Conservation (phyloP, 306 rosid genomes). For the Ormosia semicastrata region DNA sequence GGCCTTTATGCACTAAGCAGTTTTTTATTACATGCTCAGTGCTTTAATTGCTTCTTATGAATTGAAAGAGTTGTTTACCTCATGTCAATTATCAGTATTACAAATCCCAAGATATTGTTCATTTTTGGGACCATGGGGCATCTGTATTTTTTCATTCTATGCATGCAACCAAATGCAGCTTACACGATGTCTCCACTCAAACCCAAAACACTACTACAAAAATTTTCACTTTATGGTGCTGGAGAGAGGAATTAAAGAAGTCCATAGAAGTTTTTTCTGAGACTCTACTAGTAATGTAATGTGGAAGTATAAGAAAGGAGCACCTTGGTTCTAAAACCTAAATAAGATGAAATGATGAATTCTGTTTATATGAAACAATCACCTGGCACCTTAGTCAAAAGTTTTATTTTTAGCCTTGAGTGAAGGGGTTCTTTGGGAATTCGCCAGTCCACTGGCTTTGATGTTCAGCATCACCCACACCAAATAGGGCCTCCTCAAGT, state of each 20-base stretch:
- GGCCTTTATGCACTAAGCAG: background rate
- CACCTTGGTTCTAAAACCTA: background rate
- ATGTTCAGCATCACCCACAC: conserved; percentile 3
- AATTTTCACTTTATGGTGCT: background rate
- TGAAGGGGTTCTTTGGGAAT: background rate
- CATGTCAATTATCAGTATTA: background rate
- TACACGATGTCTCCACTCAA: background rate
- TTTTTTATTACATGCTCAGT: background rate
- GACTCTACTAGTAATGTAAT: background rate
- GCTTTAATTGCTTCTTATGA: conserved; percentile 10
- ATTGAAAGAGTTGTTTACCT: conserved; percentile 8
- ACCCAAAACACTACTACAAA: background rate
- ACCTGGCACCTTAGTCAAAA: background rate
- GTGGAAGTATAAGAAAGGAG: background rate
- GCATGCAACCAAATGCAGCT: background rate
- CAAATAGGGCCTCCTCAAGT: background rate
- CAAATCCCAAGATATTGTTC: background rate
- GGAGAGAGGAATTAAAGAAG: background rate
- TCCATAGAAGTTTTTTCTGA: background rate
- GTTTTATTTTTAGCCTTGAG: background rate
- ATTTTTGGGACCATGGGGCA: background rate
- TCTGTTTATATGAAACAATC: background rate
- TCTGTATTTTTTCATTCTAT: background rate
- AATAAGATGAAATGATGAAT: background rate
- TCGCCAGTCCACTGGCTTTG: background rate